Evolutionary conservation across 2,329 filamentous ascomycete species (phyloP).

Genomic region (Phyllachora maydis): DNA sequence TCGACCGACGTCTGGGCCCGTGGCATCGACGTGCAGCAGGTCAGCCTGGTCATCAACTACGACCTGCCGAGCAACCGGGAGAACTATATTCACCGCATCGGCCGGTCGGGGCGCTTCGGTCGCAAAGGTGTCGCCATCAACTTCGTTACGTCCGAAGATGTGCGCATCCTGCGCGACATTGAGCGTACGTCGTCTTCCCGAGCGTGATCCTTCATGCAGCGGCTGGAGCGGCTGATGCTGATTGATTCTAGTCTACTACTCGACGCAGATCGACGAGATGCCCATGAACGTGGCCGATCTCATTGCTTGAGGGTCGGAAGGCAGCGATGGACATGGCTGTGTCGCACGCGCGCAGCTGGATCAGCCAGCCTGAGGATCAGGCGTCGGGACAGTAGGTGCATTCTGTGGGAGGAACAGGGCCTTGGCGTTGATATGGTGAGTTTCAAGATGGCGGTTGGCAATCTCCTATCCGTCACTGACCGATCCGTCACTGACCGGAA

Average conservation of each 20-base stretch:
- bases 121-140: conserved; percentile 99
- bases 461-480: no score
- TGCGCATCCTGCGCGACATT: conserved; percentile 99
- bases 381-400: no score
- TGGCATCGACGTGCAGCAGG: conserved; percentile 99
- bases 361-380: no score
- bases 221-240: conserved; percentile 4
- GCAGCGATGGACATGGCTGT: no score
- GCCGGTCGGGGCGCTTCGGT: conserved; percentile 98
- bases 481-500: no score
- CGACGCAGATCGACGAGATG: conserved; percentile 96
- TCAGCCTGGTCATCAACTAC: conserved; percentile 99
- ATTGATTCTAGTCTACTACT: conserved; percentile 55
- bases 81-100: conserved; percentile 99
- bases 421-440: no score
- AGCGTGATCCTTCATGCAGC: not conserved
- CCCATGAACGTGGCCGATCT: conserved; percentile 75
- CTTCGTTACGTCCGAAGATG: conserved; percentile 98
- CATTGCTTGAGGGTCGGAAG: conserved; percentile 18
- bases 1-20: conserved; percentile 93
- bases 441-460: no score
- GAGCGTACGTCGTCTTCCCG: conserved; percentile 47
- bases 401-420: no score
- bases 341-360: no score
- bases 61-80: conserved; percentile 96